Evolutionary conservation across 208 protist species (phyloP), one percentile per base, ranked within the genome.

Genomic region (Trypanosoma cruzi): DNA sequence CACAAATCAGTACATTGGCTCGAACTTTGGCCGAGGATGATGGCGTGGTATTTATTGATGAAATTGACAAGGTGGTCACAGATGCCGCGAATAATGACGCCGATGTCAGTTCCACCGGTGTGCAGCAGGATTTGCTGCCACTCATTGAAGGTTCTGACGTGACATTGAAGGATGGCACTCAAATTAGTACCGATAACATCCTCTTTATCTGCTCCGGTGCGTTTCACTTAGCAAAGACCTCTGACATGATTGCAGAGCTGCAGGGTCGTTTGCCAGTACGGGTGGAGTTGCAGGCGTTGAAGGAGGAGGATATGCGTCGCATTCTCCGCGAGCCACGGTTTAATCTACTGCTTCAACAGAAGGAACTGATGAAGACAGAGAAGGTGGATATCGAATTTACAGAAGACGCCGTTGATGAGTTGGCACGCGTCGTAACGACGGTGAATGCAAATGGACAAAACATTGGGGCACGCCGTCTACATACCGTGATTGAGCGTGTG

Each of bases 11-110:
- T 66, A 84, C 90, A 28, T 75, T 94, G 20, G 96, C 93, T 14
- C 77, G 85, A 24, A 75, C 81, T 8, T 65, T 96, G 44, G 81
- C 90, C 14, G 95, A 99, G 77, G 79, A 98, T 68, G 93, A 99
- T 64, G 98, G 98, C 37, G 97, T 99, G 52, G 97, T 99, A 11
- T 99, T 99, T 70, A 97, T 99, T 58, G 98, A 99, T 75, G 98
- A 99, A 68, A 99, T 99, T 70, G 98, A 99, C 85, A 99, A 99
- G 85, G 98, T 97, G 18, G 92, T 97, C 14, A 68, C 78, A 5
- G 87, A 96, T 37, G 76, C 75, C 20, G 73, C 75, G 24, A 82
- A 75, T 64, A 65, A 57, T 8, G 85, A 78, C 68, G 82, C 75
- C 22, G 96, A 98, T 73, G 94, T 97, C 20, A 94, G 83, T 63